Evolutionary conservation across 805 yeast genomes (phyloP).

Genomic region (Candida nemodendra): DNA sequence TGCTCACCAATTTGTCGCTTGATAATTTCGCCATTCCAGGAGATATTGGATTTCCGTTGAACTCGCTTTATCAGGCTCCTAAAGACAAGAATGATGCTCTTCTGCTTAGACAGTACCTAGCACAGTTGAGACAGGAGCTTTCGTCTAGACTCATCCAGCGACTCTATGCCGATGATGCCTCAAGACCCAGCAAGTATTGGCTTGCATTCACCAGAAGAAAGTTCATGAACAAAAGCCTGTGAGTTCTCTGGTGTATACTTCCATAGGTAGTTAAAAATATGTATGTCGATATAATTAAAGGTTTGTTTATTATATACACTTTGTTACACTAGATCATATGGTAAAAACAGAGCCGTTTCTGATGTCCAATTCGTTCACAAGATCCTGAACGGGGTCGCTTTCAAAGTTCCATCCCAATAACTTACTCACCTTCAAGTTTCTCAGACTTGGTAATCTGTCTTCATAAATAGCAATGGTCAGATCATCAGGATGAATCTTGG

Average conservation of each 20-base stretch:
- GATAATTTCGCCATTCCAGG: conserved; percentile 94
- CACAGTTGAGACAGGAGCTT: conserved; percentile 93
- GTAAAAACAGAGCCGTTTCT: conserved; percentile 72
- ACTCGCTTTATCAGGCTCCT: conserved; percentile 74
- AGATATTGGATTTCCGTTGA: conserved; percentile 90
- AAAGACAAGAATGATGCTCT: conserved; percentile 73
- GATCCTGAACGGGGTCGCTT: conserved; percentile 57
- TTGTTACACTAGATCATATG: conserved; percentile 30
- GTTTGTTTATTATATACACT: too few relatives aligned
- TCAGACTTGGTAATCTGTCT: conserved; percentile 66
- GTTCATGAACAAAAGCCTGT: conserved; percentile 90
- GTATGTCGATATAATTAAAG: conserved; percentile 2
- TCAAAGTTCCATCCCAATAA: conserved; percentile 83
- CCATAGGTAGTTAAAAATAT: too few relatives aligned
- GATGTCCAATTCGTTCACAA: conserved; percentile 69
- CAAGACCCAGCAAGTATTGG: conserved; percentile 87
- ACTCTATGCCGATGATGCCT: conserved; percentile 59
- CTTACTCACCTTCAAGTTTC: conserved; percentile 63
- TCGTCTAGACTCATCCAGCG: conserved; percentile 75
- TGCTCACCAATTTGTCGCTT: conserved; percentile 79
- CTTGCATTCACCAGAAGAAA: conserved; percentile 91
- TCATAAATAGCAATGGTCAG: conserved; percentile 81
- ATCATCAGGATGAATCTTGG: conserved; percentile 85
- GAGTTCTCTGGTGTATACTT: too few relatives aligned
- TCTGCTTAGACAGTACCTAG: conserved; percentile 73